phyloP scores from a whole-genome alignment of 106 monocot genomes.

The Allium sativum region DNA sequence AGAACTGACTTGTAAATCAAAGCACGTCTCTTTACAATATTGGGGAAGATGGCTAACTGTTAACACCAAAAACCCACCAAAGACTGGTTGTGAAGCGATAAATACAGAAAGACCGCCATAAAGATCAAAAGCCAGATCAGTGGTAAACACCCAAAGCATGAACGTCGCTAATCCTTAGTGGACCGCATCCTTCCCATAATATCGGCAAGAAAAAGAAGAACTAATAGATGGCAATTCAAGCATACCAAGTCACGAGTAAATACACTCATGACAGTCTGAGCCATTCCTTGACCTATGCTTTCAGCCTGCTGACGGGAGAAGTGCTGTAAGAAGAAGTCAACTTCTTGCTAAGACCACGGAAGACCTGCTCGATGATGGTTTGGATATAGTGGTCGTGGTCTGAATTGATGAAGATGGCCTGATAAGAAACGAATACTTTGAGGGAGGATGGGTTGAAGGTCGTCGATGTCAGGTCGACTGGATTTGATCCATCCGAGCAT shows the following conservation, averaged over 20 bases:
- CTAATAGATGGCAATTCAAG: too few species aligned
- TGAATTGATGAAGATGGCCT: conserved; percentile 59
- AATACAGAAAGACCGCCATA: too few species aligned
- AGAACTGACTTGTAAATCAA: too few species aligned
- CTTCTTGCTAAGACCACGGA: conserved; percentile 30
- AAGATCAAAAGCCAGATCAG: too few species aligned
- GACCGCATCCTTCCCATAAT: too few species aligned
- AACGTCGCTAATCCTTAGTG: too few species aligned
- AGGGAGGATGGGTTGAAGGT: conserved; percentile 45
- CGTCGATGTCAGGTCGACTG: conserved; percentile 12
- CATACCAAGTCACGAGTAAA: conserved; percentile 50
- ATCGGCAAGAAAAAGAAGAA: too few species aligned
- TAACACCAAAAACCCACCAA: too few species aligned
- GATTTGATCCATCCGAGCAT: conserved; percentile 8
- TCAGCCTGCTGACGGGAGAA: conserved; percentile 68
- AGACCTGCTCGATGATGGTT: conserved; percentile 87
- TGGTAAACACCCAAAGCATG: too few species aligned
- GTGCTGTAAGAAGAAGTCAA: conserved; percentile 35
- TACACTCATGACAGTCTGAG: conserved; percentile 63
- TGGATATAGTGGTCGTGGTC: conserved; percentile 84
- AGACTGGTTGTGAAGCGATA: too few species aligned
- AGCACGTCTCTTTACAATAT: too few species aligned
- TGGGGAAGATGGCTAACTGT: too few species aligned
- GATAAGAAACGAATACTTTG: conserved; percentile 44
- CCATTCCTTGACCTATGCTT: conserved; percentile 45